phyloP scores from a whole-genome alignment of 1,284 basidiomycete genomes.

The Tilletia indica region DNA sequence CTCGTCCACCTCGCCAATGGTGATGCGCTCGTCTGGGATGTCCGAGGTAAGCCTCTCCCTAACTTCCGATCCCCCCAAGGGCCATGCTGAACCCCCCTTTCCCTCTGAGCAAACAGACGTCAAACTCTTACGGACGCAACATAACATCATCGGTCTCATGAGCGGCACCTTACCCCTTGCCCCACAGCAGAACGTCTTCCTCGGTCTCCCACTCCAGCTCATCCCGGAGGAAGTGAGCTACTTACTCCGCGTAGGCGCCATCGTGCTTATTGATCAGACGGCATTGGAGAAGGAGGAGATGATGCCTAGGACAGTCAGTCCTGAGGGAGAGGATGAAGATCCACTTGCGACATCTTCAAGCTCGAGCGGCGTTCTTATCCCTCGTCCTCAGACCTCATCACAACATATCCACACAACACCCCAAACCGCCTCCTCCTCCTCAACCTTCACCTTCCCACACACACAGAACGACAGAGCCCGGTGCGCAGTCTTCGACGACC shows the following conservation, averaged over 20 bases:
- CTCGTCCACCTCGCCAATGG: slow-evolving; percentile 1
- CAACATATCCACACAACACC: no score
- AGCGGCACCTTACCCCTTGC: slow-evolving; percentile 89
- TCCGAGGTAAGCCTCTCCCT: not conserved
- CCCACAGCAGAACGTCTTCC: slow-evolving; percentile 92
- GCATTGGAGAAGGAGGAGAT: slow-evolving; percentile 60
- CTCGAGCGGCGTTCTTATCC: not conserved
- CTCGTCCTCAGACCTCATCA: slow-evolving; percentile 13
- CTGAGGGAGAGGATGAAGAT: slow-evolving; percentile 61
- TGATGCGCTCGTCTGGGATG: slow-evolving; percentile 16
- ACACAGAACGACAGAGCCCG: slow-evolving; percentile 68
- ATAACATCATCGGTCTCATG: slow-evolving; percentile 80
- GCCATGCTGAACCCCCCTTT: no score
- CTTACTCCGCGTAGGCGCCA: slow-evolving; percentile 76
- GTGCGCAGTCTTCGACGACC: slow-evolving; percentile 73
- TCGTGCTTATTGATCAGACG: slow-evolving; percentile 70
- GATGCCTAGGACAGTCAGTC: slow-evolving; percentile 38
- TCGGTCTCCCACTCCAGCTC: slow-evolving; percentile 82
- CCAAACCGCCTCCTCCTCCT: slow-evolving; percentile 14
- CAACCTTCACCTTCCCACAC: slow-evolving; percentile 63
- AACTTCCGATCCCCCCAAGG: not conserved
- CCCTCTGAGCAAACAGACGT: not conserved
- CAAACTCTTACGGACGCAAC: slow-evolving; percentile 56
- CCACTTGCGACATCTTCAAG: slow-evolving; percentile 61
- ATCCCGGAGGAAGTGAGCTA: slow-evolving; percentile 89